phyloP scores from a whole-genome alignment of 495 filamentous ascomycete genomes.

The Thermochaetoides thermophila region DNA sequence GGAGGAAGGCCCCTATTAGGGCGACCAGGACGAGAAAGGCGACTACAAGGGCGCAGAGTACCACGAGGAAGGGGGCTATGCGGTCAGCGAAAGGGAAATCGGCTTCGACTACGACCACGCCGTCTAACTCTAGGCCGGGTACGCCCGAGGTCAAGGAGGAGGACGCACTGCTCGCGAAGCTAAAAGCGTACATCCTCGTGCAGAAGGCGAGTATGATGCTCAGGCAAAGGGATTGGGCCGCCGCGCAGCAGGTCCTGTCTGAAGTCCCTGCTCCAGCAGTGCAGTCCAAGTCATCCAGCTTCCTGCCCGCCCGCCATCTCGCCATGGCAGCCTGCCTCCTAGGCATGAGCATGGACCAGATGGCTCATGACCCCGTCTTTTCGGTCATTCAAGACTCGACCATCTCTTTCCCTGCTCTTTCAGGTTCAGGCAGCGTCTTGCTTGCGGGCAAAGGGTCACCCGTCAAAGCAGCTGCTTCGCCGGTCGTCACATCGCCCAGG shows the following conservation, averaged over 20 bases:
- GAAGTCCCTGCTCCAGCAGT: conserved; percentile 20
- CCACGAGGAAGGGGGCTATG: no score
- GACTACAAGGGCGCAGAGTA: no score
- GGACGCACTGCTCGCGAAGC: conserved; percentile 40
- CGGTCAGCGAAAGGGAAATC: no score
- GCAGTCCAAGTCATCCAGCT: conserved; percentile 24
- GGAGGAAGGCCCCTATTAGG: conserved; percentile 11
- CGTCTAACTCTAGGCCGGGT: neutral
- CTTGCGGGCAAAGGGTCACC: conserved; percentile 9
- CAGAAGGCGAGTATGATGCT: conserved; percentile 46
- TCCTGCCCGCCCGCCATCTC: conserved; percentile 33
- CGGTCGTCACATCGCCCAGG: no score
- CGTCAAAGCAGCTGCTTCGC: conserved; percentile 15
- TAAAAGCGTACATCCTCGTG: conserved; percentile 47
- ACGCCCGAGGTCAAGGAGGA: conserved; percentile 15
- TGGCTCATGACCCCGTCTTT: conserved; percentile 70
- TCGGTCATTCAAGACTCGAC: conserved; percentile 85
- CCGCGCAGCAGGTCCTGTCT: conserved; percentile 36
- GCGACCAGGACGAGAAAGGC: conserved; percentile 10
- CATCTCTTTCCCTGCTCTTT: conserved; percentile 61
- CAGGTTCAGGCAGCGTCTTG: neutral
- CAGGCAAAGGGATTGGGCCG: conserved; percentile 38
- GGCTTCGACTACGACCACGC: neutral
- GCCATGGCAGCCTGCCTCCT: conserved; percentile 44
- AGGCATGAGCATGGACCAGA: conserved; percentile 45